Evolutionary conservation across 257 asterid genomes (phyloP).

Genomic region (Capsicum rhomboideum): DNA sequence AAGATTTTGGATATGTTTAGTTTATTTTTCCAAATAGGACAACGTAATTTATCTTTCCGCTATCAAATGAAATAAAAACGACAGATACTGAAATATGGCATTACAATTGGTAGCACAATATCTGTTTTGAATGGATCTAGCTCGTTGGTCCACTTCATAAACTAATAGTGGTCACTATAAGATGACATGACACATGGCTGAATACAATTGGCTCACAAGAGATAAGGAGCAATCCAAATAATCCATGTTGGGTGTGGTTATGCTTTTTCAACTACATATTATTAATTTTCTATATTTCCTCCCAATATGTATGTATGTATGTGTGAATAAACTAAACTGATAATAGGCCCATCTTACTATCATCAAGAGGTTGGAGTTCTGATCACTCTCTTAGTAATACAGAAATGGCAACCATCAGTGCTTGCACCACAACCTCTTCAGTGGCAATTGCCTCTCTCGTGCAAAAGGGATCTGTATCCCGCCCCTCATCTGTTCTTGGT

Average conservation of each 20-base stretch:
- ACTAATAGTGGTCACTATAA: not conserved
- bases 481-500: slow-evolving; percentile 43
- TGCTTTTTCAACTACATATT: not conserved
- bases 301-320: not conserved
- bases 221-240: slow-evolving; percentile 5
- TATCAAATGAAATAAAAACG: too few species aligned
- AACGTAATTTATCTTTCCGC: too few species aligned
- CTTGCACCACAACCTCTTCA: slow-evolving; percentile 53
- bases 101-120: too few species aligned
- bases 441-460: slow-evolving; percentile 50
- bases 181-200: not conserved
- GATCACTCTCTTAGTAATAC: not conserved
- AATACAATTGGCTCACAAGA: not conserved
- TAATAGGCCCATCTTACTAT: not conserved
- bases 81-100: too few species aligned
- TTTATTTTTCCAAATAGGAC: too few species aligned
- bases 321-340: not conserved
- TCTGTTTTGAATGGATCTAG: not conserved
- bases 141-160: not conserved
- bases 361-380: not conserved
- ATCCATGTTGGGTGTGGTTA: slow-evolving; percentile 1
- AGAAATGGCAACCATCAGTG: slow-evolving; percentile 34
- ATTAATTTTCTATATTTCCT: not conserved
- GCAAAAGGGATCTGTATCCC: slow-evolving; percentile 31
- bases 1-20: too few species aligned